A percentile compares a stretch with the other conserved stretches of the same genome.
Conservation (phyloP, 805 yeast genomes). For the Candida dendrica region DNA sequence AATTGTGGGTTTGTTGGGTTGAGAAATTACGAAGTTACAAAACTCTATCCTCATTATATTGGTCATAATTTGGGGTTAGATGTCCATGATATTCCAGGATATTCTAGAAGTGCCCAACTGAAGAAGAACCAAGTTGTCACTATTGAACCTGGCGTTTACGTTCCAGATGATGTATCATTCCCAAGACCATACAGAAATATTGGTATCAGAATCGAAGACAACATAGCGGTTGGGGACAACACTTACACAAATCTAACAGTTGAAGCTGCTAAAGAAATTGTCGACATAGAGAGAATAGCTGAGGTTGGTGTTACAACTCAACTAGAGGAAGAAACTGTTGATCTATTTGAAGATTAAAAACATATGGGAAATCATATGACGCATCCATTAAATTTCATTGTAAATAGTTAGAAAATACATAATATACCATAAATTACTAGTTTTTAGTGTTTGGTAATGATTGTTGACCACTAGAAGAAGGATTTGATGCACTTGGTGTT, state of each 20-base stretch:
- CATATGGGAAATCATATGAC: background rate
- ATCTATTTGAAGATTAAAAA: constrained; percentile 6
- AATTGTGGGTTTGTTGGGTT: constrained; percentile 62
- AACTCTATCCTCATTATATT: constrained; percentile 83
- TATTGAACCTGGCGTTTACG: constrained; percentile 91
- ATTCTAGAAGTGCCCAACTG: constrained; percentile 48
- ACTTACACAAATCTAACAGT: constrained; percentile 57
- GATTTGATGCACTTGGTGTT: too few species aligned
- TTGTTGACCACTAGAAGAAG: too few species aligned
- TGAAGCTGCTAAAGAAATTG: constrained; percentile 81
- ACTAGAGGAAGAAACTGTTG: constrained; percentile 34
- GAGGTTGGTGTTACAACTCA: constrained; percentile 49
- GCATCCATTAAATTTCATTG: background rate
- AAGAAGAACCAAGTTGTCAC: constrained; percentile 78
- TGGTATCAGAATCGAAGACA: constrained; percentile 94
- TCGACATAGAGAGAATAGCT: constrained; percentile 69
- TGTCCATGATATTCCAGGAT: constrained; percentile 73
- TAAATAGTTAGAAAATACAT: too few species aligned
- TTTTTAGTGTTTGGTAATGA: too few species aligned
- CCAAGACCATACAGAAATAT: constrained; percentile 80
- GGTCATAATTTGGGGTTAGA: constrained; percentile 95
- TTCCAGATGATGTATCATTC: constrained; percentile 63
- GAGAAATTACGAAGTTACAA: constrained; percentile 44
- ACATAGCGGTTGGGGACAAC: constrained; percentile 70
- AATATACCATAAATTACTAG: too few species aligned